Evolutionary conservation across 305 asterid genomes (phyloP).

Genomic region (Solanum hybrid): DNA sequence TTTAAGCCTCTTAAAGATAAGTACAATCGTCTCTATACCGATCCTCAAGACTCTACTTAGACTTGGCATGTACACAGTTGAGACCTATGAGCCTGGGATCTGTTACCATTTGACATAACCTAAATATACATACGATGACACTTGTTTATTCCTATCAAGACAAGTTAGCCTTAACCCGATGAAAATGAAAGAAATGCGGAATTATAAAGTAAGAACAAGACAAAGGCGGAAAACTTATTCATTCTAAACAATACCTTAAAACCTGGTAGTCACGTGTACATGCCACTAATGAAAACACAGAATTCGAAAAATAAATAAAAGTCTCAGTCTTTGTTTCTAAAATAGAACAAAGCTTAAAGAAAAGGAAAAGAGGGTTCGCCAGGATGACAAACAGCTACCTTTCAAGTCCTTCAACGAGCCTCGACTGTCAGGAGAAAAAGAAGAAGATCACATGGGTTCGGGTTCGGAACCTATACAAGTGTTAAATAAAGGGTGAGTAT

Average conservation of each 20-base stretch:
- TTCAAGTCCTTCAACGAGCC: background rate
- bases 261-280: background rate
- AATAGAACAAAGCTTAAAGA: background rate
- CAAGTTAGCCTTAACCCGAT: background rate
- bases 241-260: background rate
- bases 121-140: background rate
- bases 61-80: background rate
- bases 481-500: background rate
- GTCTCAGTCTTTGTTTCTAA: background rate
- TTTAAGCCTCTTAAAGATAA: background rate
- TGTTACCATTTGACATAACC: background rate
- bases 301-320: too few species aligned
- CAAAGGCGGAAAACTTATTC: background rate
- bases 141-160: background rate
- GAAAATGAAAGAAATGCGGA: background rate
- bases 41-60: background rate
- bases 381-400: background rate
- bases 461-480: background rate
- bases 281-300: background rate
- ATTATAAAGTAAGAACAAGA: background rate
- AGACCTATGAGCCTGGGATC: background rate
- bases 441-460: background rate
- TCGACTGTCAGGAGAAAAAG: background rate
- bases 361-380: background rate
- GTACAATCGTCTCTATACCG: background rate